Percentiles rank a stretch among this genome's conserved stretches.
Conservation (phyloP, 768 basidiomycete species). For the Tulasnella sp. region DNA sequence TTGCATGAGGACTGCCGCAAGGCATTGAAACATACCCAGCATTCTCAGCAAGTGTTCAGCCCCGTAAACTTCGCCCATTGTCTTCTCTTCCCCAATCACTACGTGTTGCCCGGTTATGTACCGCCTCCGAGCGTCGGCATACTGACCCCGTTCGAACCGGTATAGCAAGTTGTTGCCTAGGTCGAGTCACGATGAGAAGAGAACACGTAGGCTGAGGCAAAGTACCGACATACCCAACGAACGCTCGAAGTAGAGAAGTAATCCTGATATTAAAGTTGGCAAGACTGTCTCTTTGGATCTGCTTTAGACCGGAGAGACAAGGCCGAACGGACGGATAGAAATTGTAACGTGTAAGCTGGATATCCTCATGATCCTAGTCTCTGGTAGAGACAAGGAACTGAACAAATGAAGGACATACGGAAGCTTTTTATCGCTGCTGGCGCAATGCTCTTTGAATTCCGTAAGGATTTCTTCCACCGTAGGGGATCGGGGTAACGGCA, state of each 20-base stretch:
- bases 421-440: constrained; percentile 4
- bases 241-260: constrained; percentile 89
- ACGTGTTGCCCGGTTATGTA: constrained; percentile 70
- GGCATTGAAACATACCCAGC: constrained; percentile 54
- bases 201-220: background rate
- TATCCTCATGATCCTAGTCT: background rate
- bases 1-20: background rate
- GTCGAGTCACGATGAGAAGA: background rate
- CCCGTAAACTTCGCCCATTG: constrained; percentile 87
- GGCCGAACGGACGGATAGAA: background rate
- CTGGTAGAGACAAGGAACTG: background rate
- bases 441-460: constrained; percentile 58
- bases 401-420: background rate
- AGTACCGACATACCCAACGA: constrained; percentile 42
- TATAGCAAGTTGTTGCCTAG: constrained; percentile 77
- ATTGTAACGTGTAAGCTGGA: background rate
- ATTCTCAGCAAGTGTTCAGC: constrained; percentile 89
- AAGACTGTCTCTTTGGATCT: constrained; percentile 63
- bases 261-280: constrained; percentile 74
- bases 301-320: background rate
- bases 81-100: constrained; percentile 58
- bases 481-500: constrained; percentile 72
- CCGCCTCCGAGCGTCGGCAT: constrained; percentile 63
- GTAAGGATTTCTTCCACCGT: constrained; percentile 68
- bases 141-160: constrained; percentile 91